These are phyloP conservation scores for Candida tallmaniae DNA, from an alignment of 805 yeast species.

Conservation along the genomic window DNA sequence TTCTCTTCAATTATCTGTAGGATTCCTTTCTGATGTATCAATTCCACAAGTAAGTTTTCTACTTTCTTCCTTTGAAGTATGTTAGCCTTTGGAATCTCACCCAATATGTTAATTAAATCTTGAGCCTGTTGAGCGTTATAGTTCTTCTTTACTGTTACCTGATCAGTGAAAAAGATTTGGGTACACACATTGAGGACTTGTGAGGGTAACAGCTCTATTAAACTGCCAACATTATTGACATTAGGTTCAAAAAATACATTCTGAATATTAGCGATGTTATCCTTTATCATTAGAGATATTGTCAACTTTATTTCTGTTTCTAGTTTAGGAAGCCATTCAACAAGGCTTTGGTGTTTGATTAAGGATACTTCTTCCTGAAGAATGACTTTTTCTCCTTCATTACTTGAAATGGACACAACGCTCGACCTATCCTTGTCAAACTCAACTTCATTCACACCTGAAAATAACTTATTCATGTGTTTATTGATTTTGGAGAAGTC, in stretches of 20 bases:
- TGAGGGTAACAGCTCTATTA: constrained; percentile 31
- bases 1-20: constrained; percentile 10
- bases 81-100: background rate
- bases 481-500: constrained; percentile 46
- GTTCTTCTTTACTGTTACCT: background rate
- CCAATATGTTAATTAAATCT: constrained; percentile 1
- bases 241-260: constrained; percentile 24
- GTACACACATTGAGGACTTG: constrained; percentile 54
- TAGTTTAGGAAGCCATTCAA: constrained; percentile 59
- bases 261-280: constrained; percentile 40
- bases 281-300: constrained; percentile 30
- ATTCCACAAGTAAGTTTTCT: constrained; percentile 64
- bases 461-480: constrained; percentile 68
- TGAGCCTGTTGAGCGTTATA: background rate
- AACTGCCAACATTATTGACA: constrained; percentile 5
- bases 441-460: constrained; percentile 50
- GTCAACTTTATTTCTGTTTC: constrained; percentile 52
- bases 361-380: constrained; percentile 43
- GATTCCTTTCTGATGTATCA: constrained; percentile 54
- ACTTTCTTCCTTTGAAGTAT: constrained; percentile 33
- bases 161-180: constrained; percentile 47
- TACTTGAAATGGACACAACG: constrained; percentile 51
- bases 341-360: constrained; percentile 36
- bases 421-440: constrained; percentile 25
- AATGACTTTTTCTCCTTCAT: constrained; percentile 56